Evolutionary conservation across 345 rosid genomes (phyloP).

Genomic region (Ceriops decandra): DNA sequence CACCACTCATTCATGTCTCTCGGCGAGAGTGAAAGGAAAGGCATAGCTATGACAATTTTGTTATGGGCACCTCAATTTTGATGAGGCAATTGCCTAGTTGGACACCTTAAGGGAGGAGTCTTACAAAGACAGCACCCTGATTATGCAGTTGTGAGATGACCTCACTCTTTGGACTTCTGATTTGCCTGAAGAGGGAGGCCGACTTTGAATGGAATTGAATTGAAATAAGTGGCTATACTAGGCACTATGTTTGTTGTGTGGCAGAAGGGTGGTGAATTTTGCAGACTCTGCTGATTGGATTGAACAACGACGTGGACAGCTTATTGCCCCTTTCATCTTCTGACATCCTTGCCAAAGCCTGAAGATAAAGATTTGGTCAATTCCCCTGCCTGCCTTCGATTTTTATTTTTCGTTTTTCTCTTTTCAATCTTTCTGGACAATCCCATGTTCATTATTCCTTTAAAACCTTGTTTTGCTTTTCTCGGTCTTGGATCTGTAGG

Average conservation of each 20-base stretch:
- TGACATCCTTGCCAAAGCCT: slow-evolving; percentile 10
- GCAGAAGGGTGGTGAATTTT: too few relatives aligned
- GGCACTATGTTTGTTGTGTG: too few relatives aligned
- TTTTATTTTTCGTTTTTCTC: background rate
- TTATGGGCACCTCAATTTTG: slow-evolving; percentile 9
- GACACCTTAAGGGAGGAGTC: slow-evolving; percentile 97
- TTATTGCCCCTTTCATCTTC: slow-evolving; percentile 20
- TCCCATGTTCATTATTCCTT: background rate
- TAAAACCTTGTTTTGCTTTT: background rate
- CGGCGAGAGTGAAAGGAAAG: too few relatives aligned
- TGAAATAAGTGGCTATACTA: too few relatives aligned
- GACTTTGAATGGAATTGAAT: background rate
- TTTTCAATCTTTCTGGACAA: background rate
- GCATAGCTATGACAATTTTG: too few relatives aligned
- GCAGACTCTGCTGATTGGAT: slow-evolving; percentile 15
- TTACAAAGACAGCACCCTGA: slow-evolving; percentile 96
- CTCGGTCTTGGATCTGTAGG: slow-evolving; percentile 9
- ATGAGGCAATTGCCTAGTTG: slow-evolving; percentile 95
- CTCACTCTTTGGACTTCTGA: slow-evolving; percentile 99
- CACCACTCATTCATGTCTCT: too few relatives aligned
- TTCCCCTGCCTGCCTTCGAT: slow-evolving; percentile 4
- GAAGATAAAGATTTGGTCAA: slow-evolving; percentile 19
- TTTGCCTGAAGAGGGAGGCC: slow-evolving; percentile 99
- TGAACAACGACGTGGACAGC: slow-evolving; percentile 20
- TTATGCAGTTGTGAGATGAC: slow-evolving; percentile 97